Evolutionary conservation across 345 rosid genomes (phyloP), one percentile per base, ranked within the genome.

Genomic region (Kandelia obovata): DNA sequence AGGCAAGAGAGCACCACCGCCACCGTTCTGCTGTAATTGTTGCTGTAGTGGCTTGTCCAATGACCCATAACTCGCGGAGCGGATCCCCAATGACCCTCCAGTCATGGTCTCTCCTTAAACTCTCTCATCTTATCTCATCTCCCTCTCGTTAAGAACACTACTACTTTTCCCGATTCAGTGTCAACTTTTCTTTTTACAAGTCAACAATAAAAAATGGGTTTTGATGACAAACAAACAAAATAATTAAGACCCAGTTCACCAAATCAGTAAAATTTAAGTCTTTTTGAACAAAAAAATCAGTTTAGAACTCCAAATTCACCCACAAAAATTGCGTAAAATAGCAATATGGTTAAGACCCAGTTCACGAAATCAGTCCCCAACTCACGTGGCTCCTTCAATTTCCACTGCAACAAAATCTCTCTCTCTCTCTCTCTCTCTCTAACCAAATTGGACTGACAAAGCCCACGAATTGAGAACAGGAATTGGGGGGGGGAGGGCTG

Each of bases 121-220:
- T 56, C 65, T 66, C 58, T 76, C 79, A 76, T 76, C 58, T 76
- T 75, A 76, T 76, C 53, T 76, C 75, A 67, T 62, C 27, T 70
- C 53, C 66, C 13, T 35, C 52, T 53, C 49, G n/a, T 3, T 17
- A 70, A 52, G 61, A 65, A 35, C 20, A 7, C 28, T 25, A 27
- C 53, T 5, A 5, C 23, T 47, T 32, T 20, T 28, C 16, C 58
- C 30, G 3, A 43, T 47, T 55, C 4, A 20, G n/a, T 52, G 26
- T 67, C 47, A 53, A 20, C 7, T 16, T 34, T n/a, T 66, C 20
- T 35, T 15, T 15, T 2, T 23, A 21, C 4, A 61, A 25, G 17
- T 34, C 57, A 39, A 47, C 7, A n/a, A 53, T 27, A 21, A 27
- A 39, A 2, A 30, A 34, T 7, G 17, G 7, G 20, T 13, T 51